Base-by-base conservation (phyloP, 805 yeast genomes). In the Lipomyces yamanashiensis region DNA sequence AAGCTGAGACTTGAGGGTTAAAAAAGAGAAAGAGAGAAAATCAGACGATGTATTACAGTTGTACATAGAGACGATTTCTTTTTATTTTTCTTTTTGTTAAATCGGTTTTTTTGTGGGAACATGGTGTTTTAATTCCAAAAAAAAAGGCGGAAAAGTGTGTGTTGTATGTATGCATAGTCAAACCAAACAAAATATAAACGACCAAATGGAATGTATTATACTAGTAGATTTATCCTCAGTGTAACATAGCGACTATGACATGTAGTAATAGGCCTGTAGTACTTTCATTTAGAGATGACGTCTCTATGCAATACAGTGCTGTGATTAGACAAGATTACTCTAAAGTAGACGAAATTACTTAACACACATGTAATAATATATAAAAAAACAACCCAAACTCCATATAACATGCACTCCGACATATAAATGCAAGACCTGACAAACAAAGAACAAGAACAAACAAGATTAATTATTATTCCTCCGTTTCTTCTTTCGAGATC, bases 1-100 rank as follows among this genome's bases (percentile, higher is more conserved):
- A 64, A 50, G 61, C 58, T 66, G 62, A 59, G 63, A 54, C 63
- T 66, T 23, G 69, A 64, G 68, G 67, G 67, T 55, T 63, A 55
- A 60, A 55, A 7, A 12, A n/a, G 19, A 5, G 5, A 28, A n/a
- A 17, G 37, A 4, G n/a, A 15, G 9, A 21, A 12, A 47, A 4
- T 12, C 12, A 17, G 17, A 12, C 17, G n/a, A 39, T 54, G 50
- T 23, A 44, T 28, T 15, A 19, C 10, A 6, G 15, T 13, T 40
- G 37, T 28, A 44, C 17, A 44, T 54, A 43, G 7, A 15, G 28
- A 28, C 41, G 12, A 23, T 53, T 39, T 12, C 7, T 36, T 51
- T 19, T 8, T 17, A 2, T 51, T 19, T 12, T 40, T 17, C 13
- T 15, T 54, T 17, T 28, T 43, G 12, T 43, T 43, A 43, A 13